phyloP scores from a whole-genome alignment of 2,329 filamentous ascomycete genomes.

The Bipolaris cookei region DNA sequence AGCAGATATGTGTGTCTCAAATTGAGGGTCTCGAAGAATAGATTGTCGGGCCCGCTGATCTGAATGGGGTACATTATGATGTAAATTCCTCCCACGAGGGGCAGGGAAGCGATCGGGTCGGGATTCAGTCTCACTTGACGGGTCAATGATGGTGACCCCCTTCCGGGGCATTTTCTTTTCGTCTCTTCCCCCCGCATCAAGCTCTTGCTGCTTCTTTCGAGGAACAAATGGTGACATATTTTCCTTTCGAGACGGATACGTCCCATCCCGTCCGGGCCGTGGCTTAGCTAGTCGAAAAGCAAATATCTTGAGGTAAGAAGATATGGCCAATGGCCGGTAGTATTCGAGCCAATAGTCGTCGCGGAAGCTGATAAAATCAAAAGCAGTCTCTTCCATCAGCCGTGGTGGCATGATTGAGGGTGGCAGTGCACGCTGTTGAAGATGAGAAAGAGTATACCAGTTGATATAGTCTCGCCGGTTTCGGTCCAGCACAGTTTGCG shows the following conservation, averaged over 20 bases:
- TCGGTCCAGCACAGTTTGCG: constrained; percentile 72
- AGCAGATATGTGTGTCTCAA: constrained; percentile 38
- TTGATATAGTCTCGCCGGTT: constrained; percentile 76
- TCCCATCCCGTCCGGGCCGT: constrained; percentile 78
- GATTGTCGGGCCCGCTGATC: constrained; percentile 49
- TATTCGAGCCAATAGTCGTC: constrained; percentile 99
- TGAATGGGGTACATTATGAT: constrained; percentile 39
- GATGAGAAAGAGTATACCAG: constrained; percentile 80
- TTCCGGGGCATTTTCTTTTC: constrained; percentile 70
- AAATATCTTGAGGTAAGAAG: constrained; percentile 91
- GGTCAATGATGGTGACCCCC: constrained; percentile 72
- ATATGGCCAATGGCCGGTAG: constrained; percentile 85
- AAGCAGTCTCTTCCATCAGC: constrained; percentile 20
- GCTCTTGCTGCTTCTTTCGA: constrained; percentile 55
- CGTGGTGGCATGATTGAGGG: constrained; percentile 54
- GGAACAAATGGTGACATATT: constrained; percentile 89
- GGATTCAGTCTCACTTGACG: constrained; percentile 52
- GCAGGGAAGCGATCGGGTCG: constrained; percentile 27
- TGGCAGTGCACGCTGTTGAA: constrained; percentile 68
- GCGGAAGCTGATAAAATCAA: constrained; percentile 62
- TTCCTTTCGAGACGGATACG: constrained; percentile 74
- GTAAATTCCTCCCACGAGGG: constrained; percentile 29
- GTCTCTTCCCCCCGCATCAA: constrained; percentile 63
- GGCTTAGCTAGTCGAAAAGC: constrained; percentile 84
- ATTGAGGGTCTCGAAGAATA: constrained; percentile 52